phyloP scores from a whole-genome alignment of 371 early-diverging fungal species.

The Agmasoma carcini region DNA sequence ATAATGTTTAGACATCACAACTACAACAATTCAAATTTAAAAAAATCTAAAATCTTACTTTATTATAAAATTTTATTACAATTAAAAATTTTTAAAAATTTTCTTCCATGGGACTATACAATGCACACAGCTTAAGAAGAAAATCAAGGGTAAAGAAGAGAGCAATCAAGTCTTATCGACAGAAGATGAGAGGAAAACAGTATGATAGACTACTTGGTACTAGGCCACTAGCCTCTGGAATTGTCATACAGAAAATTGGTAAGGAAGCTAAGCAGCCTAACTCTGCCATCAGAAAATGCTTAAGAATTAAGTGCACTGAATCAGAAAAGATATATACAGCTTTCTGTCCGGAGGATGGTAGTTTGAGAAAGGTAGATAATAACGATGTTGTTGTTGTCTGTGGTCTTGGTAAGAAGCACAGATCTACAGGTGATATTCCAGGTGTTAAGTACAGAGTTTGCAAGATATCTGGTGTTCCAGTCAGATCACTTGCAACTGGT shows the following conservation, averaged over 20 bases:
- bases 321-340: conserved; percentile 99
- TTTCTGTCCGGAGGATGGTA: conserved; percentile 99
- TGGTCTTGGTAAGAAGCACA: conserved; percentile 59
- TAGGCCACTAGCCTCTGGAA: conserved; percentile 98
- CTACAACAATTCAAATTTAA: too few species aligned
- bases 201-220: conserved; percentile 91
- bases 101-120: conserved; percentile 66
- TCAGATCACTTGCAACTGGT: conserved; percentile 93
- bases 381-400: conserved; percentile 58
- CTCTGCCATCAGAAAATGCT: conserved; percentile 99
- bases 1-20: too few species aligned
- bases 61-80: too few species aligned
- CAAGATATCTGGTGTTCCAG: conserved; percentile 97
- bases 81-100: conserved; percentile 42
- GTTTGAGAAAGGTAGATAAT: conserved; percentile 84
- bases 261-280: conserved; percentile 99
- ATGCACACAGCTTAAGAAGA: conserved; percentile 89
- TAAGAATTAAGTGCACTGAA: conserved; percentile 98
- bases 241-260: conserved; percentile 99
- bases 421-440: conserved; percentile 95
- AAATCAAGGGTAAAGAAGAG: conserved; percentile 85
- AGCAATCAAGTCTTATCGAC: conserved; percentile 95
- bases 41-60: too few species aligned
- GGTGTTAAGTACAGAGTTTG: conserved; percentile 99
- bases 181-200: conserved; percentile 85